Evolutionary conservation across 305 asterid species (phyloP), one percentile per base, ranked within the genome.

Genomic region (Rubia tinctorum): DNA sequence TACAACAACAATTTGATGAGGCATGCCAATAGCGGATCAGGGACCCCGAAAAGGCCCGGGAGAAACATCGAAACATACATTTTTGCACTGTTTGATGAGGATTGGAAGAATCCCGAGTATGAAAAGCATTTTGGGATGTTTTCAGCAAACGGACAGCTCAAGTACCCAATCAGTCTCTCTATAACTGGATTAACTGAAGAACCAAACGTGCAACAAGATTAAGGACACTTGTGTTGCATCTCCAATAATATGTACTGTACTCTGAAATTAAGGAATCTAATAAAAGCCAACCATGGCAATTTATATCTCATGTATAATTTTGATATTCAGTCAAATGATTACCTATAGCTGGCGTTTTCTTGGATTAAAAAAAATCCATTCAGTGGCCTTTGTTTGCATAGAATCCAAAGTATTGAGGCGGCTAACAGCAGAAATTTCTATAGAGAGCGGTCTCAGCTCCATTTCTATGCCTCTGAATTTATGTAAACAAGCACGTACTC

Each of bases 81-180:
- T 17, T 53, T 53, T 53, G 59, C 59, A 53, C 59, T 53, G 59
- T 53, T 53, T 53, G 59, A 53, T 53, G 59, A 53, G 59, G 68
- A 85, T 42, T 65, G 66, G 1, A 87, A 87, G 84, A 76, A 60
- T 79, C 89, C 90, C 2, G 86, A 85, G 40, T 0, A 12, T 56
- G 92, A 89, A 84, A 83, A 82, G 78, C 82, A 87, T 75, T 89
- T 84, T 82, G 89, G 89, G 20, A 8, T 84, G 11, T 86, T 85
- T 69, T 59, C 53, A 20, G 62, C 87, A 18, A 80, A 77, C 34
- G 76, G 80, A 27, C 77, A 76, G 23, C 82, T 73, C 30, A 85
- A 87, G 71, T 85, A 85, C 68, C 79, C 66, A n/a, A 66, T 79
- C 66, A 66, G 71, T 47, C 72, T 79, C 43, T 62, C n/a, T 6